Base-by-base conservation (phyloP, 1,284 basidiomycete genomes). In the Lentinula novae-zelandiae region DNA sequence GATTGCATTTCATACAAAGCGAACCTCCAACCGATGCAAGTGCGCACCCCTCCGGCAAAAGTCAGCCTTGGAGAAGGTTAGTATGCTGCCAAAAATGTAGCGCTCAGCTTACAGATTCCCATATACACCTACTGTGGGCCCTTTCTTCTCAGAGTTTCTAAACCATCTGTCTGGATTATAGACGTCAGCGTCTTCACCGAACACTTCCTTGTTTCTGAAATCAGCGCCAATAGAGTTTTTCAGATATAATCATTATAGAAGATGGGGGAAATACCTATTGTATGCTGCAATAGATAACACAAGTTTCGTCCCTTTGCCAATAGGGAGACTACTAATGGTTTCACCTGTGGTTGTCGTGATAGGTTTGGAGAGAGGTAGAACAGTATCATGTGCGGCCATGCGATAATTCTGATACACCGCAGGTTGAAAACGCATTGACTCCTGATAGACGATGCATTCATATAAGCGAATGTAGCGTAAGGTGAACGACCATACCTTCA, bases 81-180 rank as follows among this genome's bases (percentile, higher is more conserved):
- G 22, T 33, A 27, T 53, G 12, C 33, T n/a, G 8, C 44, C 40
- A 34, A 38, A 33, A 34, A 56, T 13, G 22, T 38, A 20, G 10
- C 20, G 2, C 31, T 31, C 58, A n/a, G 66, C 73, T 62, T 67
- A 82, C 78, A 82, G 62, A 68, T 83, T 82, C 3, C 77, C 78
- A 66, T 80, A 82, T 3, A 84, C 79, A 9, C 83, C 81, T 8
- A 82, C 65, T 4, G 72, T 75, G 5, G 76, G 75, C 13, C 75
- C 75, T 63, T 75, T 77, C 67, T 75, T 76, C 62, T 78, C 75
- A 9, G 71, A 65, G 12, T 73, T 70, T 46, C 73, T 73, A n/a
- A 84, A 66, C 80, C 81, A 85, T 53, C 83, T 72, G 51, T 81
- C 77, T 2, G 83, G 83, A 61, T 81, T 80, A 68, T 79, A 85